Base-by-base conservation (phyloP, 1,284 basidiomycete species). In the Cryptococcus hybrid region DNA sequence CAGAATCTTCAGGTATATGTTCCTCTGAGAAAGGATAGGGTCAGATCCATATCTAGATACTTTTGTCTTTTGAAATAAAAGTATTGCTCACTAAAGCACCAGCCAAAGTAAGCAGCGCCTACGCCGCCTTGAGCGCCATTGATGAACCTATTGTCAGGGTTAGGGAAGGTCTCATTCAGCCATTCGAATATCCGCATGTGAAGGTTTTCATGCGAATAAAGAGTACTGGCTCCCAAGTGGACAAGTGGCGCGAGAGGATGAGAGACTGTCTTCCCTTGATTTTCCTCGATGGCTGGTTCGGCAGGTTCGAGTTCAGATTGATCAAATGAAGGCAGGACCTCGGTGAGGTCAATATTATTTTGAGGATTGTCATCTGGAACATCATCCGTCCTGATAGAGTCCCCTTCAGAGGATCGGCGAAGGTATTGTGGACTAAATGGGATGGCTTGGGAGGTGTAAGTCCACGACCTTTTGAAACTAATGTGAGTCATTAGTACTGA, bases 81-180 rank as follows among this genome's bases (percentile, higher is more conserved):
- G 44, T 9, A 40, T 30, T 12, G 70, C 70, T 59, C 62, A 74
- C 72, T 69, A 52, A 73, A 77, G 52, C 75, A 77, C 69, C 74
- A 75, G 2, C 70, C 68, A 59, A 74, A 75, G 51, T 77, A 77
- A 7, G 67, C 70, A 5, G 69, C 63, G 1, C 75, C 75, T 0
- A 74, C 70, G n/a, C 73, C 75, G 7, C 75, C 75, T 52, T 76
- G 74, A 5, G 74, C 74, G 13, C 74, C 74, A 47, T 72, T 74
- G 9, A 69, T 55, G 38, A 73, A 71, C 35, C 60, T 49, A 56
- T 76, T 74, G 8, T 58, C 50, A 2, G 55, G 53, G 43, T 71
- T 61, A 2, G 73, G 76, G 48, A 76, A 77, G 2, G 70, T 71
- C 13, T 52, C 48, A 55, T 75, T 73, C 24, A 77, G 63, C 64